Conservation (phyloP, 306 rosid species). For the Argentina anserina region DNA sequence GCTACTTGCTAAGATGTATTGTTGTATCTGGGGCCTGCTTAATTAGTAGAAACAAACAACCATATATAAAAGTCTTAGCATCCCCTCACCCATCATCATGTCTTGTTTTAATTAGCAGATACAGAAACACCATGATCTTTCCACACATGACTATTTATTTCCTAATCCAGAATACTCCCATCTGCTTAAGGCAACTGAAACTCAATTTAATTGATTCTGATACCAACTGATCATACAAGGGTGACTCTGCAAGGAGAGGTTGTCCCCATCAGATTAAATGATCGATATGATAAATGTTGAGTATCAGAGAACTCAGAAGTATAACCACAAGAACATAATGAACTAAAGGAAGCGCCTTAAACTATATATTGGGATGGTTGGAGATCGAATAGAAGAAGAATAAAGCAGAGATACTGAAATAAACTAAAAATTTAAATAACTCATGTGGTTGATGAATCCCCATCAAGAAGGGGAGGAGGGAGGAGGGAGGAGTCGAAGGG, state of each 20-base stretch:
- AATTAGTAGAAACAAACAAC: background rate
- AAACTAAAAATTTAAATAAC: conserved; percentile 16
- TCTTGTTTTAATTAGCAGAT: conserved; percentile 7
- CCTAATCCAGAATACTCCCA: background rate
- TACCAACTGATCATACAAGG: background rate
- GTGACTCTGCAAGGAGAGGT: background rate
- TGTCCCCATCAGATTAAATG: conserved; percentile 10
- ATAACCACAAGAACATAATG: background rate
- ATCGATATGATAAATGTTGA: background rate
- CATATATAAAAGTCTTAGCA: background rate
- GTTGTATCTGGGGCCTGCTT: background rate
- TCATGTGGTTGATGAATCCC: conserved; percentile 33
- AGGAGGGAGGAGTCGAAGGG: conserved; percentile 22
- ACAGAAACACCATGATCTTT: conserved; percentile 7
- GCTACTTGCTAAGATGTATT: background rate
- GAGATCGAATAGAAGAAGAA: conserved; percentile 29
- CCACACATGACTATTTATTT: conserved; percentile 1
- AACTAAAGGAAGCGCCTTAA: conserved; percentile 1
- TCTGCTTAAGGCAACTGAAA: background rate
- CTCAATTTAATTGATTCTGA: conserved; percentile 8
- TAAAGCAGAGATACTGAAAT: background rate
- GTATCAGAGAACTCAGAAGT: background rate
- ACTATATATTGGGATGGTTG: conserved; percentile 17
- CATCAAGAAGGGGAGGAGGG: conserved; percentile 6
- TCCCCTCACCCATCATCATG: background rate